phyloP scores from a whole-genome alignment of 2,329 filamentous ascomycete genomes.

The Periconia sp. region DNA sequence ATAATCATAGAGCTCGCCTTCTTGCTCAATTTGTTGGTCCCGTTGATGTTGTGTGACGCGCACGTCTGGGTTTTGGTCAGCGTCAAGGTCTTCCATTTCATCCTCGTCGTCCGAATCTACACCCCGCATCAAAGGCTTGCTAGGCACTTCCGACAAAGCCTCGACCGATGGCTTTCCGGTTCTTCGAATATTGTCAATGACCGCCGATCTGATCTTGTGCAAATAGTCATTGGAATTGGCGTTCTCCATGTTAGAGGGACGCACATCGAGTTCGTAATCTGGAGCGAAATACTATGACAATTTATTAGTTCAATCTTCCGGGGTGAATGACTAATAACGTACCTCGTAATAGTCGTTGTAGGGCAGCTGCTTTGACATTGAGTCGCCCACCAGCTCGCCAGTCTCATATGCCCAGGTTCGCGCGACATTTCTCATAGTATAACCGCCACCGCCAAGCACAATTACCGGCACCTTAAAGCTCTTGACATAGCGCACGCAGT shows the following conservation, averaged over 20 bases:
- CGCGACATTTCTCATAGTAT: constrained; percentile 71
- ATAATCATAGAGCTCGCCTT: constrained; percentile 75
- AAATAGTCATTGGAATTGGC: constrained; percentile 72
- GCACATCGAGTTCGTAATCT: constrained; percentile 72
- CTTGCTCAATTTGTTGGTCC: constrained; percentile 77
- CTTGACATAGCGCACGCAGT: constrained; percentile 73
- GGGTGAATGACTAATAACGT: constrained; percentile 19
- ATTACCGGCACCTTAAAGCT: constrained; percentile 70
- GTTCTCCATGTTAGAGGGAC: constrained; percentile 75
- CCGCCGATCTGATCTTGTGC: constrained; percentile 69
- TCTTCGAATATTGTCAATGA: constrained; percentile 70
- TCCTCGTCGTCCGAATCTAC: constrained; percentile 71
- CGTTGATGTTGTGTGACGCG: constrained; percentile 82
- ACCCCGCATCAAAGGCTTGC: constrained; percentile 60
- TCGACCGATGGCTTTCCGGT: constrained; percentile 64
- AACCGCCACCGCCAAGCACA: constrained; percentile 71
- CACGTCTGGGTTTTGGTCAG: constrained; percentile 83
- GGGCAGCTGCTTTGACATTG: constrained; percentile 82
- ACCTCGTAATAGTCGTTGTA: constrained; percentile 95
- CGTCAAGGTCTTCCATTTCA: constrained; percentile 71
- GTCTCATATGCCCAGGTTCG: constrained; percentile 71
- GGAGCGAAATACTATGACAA: constrained; percentile 69
- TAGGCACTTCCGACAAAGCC: constrained; percentile 61
- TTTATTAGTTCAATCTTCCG: constrained; percentile 25
- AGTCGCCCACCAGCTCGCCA: constrained; percentile 81